Evolutionary conservation across 768 basidiomycete species (phyloP).

Genomic region (Nidularia pulvinata): DNA sequence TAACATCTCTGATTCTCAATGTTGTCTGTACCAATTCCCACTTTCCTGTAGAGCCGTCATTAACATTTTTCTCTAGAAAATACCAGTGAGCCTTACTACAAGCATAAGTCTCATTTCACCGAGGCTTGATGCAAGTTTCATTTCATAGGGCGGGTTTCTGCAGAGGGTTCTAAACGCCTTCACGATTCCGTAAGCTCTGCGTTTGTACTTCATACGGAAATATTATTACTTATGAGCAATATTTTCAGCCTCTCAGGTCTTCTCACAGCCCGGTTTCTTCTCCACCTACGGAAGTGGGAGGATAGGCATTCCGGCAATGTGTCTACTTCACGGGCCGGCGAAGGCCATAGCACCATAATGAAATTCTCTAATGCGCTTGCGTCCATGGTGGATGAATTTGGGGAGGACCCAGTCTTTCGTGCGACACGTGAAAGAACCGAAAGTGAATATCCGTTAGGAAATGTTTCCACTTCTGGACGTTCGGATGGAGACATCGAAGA

Average conservation of each 20-base stretch:
- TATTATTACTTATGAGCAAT: too few relatives aligned
- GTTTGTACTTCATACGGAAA: too few relatives aligned
- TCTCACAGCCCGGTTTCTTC: background rate
- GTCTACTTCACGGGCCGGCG: background rate
- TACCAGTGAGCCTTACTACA: background rate
- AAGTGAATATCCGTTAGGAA: too few relatives aligned
- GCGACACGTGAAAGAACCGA: too few relatives aligned
- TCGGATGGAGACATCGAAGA: too few relatives aligned
- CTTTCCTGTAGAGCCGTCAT: background rate
- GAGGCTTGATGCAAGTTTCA: background rate
- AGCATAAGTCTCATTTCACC: constrained; percentile 9
- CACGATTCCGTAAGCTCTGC: constrained; percentile 20
- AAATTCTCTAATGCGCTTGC: background rate
- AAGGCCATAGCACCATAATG: background rate
- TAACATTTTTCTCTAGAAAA: background rate
- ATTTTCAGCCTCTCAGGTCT: background rate
- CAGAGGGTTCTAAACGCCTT: constrained; percentile 22
- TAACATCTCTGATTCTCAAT: background rate
- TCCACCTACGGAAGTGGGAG: background rate
- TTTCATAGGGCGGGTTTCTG: constrained; percentile 10
- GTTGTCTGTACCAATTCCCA: background rate
- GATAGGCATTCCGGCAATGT: background rate
- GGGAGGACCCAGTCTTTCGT: background rate
- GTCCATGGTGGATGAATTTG: background rate
- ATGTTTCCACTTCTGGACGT: too few relatives aligned